These are phyloP conservation scores for Drechmeria coniospora DNA, from an alignment of 2,329 filamentous ascomycete genomes.

Conservation along the genomic window DNA sequence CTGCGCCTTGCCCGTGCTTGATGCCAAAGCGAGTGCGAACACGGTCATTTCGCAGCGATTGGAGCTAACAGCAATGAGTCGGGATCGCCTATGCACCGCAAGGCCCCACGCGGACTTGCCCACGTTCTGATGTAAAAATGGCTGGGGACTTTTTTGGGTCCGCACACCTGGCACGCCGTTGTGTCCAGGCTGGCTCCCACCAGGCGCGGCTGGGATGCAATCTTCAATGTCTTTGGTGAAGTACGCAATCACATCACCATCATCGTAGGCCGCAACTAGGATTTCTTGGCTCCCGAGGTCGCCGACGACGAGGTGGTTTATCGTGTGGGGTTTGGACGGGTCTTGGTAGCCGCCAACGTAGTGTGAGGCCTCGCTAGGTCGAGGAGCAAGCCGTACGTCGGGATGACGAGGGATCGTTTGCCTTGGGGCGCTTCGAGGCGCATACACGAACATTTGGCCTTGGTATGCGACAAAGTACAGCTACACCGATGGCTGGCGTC, in stretches of 20 bases:
- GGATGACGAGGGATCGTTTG: constrained; percentile 33
- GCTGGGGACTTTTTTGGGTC: constrained; percentile 13
- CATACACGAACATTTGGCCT: constrained; percentile 41
- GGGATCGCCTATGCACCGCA: constrained; percentile 64
- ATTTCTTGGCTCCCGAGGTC: constrained; percentile 57
- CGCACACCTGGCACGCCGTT: not conserved
- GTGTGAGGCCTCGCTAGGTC: constrained; percentile 21
- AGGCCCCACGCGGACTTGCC: constrained; percentile 75
- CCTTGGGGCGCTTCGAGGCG: constrained; percentile 27
- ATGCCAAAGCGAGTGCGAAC: constrained; percentile 30
- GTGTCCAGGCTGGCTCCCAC: not conserved
- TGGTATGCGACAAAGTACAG: constrained; percentile 47
- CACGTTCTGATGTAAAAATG: constrained; percentile 65
- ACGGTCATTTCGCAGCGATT: constrained; percentile 47
- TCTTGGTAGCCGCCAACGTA: constrained; percentile 39
- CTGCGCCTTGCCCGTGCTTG: constrained; percentile 1
- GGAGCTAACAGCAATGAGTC: constrained; percentile 71
- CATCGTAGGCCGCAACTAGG: constrained; percentile 51
- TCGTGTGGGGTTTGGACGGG: constrained; percentile 34
- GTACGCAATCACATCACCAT: constrained; percentile 61
- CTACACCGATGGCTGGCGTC: constrained; percentile 12
- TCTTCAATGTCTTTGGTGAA: constrained; percentile 40
- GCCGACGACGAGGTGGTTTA: constrained; percentile 56
- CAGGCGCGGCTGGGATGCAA: constrained; percentile 18
- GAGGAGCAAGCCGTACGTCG: constrained; percentile 33